A percentile compares a stretch with the other conserved stretches of the same genome.
Evolutionary conservation across 2,329 filamentous ascomycete species (phyloP).

Genomic region (Allantophomopsis cytisporea): DNA sequence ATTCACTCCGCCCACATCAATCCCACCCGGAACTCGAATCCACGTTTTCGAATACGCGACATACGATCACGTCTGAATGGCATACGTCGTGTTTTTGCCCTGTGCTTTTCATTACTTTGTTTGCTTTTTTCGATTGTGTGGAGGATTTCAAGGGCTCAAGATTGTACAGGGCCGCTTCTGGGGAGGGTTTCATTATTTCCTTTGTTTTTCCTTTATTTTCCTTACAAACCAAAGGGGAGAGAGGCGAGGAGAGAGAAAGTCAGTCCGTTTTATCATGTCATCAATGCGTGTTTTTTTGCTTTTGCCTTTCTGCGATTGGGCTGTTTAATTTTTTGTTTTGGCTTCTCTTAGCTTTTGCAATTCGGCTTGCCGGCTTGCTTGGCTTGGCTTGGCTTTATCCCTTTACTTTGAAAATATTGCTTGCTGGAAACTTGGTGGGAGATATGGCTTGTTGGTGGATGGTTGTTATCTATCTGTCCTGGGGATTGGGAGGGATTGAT

Average conservation of each 20-base stretch:
- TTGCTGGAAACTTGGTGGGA: no score
- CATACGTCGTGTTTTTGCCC: slow-evolving; percentile 12
- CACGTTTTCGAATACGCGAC: slow-evolving; percentile 7
- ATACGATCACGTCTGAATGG: slow-evolving; percentile 10
- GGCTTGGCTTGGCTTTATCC: no score
- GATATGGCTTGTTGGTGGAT: no score
- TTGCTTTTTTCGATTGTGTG: slow-evolving; percentile 8
- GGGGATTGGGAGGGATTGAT: no score
- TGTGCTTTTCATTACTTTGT: slow-evolving; percentile 6
- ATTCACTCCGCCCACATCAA: no score
- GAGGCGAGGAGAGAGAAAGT: slow-evolving; percentile 4
- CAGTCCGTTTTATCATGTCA: background rate
- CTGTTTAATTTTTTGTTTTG: no score
- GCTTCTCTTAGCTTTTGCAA: no score
- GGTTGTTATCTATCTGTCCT: no score
- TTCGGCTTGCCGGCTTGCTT: no score
- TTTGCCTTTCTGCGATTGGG: no score
- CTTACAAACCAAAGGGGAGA: slow-evolving; percentile 3
- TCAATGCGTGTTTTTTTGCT: background rate
- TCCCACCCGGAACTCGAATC: background rate
- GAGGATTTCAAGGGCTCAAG: slow-evolving; percentile 4
- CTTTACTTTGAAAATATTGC: no score
- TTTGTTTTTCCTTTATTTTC: slow-evolving; percentile 6
- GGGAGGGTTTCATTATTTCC: slow-evolving; percentile 15
- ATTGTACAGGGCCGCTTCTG: slow-evolving; percentile 13